Base-by-base conservation (phyloP, 2,329 filamentous ascomycete species). In the Trichoderma citrinoviride region DNA sequence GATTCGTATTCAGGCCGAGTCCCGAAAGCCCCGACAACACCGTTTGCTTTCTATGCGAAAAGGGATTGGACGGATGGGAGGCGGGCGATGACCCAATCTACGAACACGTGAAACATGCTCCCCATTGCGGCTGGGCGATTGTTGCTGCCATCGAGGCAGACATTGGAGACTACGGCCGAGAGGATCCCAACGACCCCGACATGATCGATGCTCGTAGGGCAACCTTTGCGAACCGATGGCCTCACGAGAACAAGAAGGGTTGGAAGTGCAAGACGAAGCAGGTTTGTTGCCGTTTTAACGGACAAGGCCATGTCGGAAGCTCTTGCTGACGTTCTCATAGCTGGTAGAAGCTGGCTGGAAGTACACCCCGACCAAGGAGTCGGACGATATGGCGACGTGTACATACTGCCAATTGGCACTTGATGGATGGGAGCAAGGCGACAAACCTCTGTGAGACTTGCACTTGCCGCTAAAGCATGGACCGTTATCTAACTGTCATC, bases 311-410 rank as follows among this genome's bases (percentile, higher is more conserved):
- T 27, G 15, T 3, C 29, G 19, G 49, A 33, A 25, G 21, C 23
- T 21, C 10, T 21, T 61, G 40, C 67, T 71, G 46, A 70, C 62
- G 37, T 17, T 5, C 55, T 29, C n/a, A 7, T 71, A 95, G 88
- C 88, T 98, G 80, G 92, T 92, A 40, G 91, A 94, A 69, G 91
- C 92, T 29, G 95, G 95, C 12, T 99, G 94, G 93, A 93, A 90
- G 74, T 97, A 93, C 77, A 96, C 93, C 25, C 93, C 95, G 0
- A 91, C 87, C 6, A 79, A 86, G 49, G 92, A 94, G 49, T 92
- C 88, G 14, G 89, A 95, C 69, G 95, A 99, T 76, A 91, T 94
- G 79, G 91, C 92, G 10, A 95, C 90, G 12, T 99, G 95, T 75
- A 85, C 91, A 29, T 97, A 98, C 78, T 99, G 95, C 79, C 87